phyloP scores from a whole-genome alignment of 2,329 filamentous ascomycete genomes.

The Aspergillus sojae region DNA sequence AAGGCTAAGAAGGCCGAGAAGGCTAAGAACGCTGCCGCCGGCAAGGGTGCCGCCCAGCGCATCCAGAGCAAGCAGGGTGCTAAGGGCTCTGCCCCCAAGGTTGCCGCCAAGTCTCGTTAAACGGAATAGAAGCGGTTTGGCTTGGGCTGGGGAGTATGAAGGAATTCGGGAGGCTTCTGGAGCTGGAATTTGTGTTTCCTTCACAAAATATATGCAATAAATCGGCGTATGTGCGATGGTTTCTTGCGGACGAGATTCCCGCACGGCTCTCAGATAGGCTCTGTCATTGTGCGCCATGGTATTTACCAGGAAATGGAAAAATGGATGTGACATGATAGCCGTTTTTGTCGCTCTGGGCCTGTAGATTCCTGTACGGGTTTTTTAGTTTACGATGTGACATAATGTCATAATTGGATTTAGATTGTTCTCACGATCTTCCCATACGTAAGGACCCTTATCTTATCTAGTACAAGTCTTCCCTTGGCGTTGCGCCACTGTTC shows the following conservation, averaged over 20 bases:
- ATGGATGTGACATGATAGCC: constrained; percentile 31
- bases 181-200: constrained; percentile 31
- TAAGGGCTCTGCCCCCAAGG: constrained; percentile 86
- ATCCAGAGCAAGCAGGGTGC: constrained; percentile 96
- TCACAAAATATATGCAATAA: constrained; percentile 22
- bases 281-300: constrained; percentile 26
- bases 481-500: neutral
- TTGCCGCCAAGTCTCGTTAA: constrained; percentile 85
- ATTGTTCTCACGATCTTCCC: neutral
- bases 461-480: neutral
- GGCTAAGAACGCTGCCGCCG: constrained; percentile 81
- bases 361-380: constrained; percentile 16
- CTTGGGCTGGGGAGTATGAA: constrained; percentile 31
- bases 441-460: neutral
- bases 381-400: constrained; percentile 3
- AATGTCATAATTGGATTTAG: constrained; percentile 8
- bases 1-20: constrained; percentile 98
- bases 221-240: constrained; percentile 30
- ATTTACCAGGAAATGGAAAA: constrained; percentile 27
- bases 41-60: constrained; percentile 76
- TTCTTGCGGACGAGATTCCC: constrained; percentile 24
- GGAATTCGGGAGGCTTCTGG: constrained; percentile 26
- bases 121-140: constrained; percentile 30
- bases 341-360: constrained; percentile 13
- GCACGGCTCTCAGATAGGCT: constrained; percentile 25